These are phyloP conservation scores for Aurifilum marmelostoma DNA, from an alignment of 2,329 filamentous ascomycete genomes.

Conservation along the genomic window DNA sequence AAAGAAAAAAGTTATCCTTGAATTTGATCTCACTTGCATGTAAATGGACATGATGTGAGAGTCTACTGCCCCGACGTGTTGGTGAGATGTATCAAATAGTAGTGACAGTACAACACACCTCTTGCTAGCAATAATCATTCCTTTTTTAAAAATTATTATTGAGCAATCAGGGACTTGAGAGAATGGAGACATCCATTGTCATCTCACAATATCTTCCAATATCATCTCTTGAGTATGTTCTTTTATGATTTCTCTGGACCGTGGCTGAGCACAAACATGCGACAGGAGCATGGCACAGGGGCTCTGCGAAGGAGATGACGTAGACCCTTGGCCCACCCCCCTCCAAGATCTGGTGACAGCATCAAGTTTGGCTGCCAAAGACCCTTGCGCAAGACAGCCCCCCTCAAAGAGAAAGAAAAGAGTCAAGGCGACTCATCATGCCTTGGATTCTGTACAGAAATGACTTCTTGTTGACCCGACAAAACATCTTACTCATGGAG, in stretches of 20 bases:
- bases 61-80: no score
- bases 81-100: no score
- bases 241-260: neutral
- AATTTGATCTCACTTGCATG: no score
- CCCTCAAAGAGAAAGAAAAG: neutral
- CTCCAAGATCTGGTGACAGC: slow-evolving; percentile 3
- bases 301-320: slow-evolving; percentile 20
- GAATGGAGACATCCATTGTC: no score
- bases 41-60: no score
- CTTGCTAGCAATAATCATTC: no score
- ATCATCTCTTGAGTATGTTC: neutral
- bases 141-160: no score
- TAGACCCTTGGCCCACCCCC: slow-evolving; percentile 2
- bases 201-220: neutral
- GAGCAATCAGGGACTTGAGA: no score
- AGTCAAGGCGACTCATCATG: neutral
- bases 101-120: no score
- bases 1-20: no score
- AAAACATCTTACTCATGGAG: neutral
- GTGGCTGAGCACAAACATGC: neutral
- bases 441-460: neutral
- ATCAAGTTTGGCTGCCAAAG: slow-evolving; percentile 4
- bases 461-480: neutral
- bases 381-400: neutral
- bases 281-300: slow-evolving; percentile 2